Evolutionary conservation across 169 alveolate genomes (phyloP).

Genomic region (Plasmodium vinckei): DNA sequence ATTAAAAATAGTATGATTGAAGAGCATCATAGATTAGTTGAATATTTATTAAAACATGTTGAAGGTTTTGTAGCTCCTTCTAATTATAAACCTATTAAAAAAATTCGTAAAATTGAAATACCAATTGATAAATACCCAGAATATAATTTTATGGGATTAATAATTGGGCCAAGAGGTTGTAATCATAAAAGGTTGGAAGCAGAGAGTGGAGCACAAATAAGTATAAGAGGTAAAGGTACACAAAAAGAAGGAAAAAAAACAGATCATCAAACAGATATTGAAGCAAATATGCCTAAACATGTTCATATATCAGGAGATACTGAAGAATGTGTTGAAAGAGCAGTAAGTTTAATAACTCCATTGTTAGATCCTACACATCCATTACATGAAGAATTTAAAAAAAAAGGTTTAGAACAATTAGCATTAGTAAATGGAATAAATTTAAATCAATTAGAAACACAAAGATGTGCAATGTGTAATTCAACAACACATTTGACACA

Average conservation of each 20-base stretch:
- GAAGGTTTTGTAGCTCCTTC: constrained; percentile 92
- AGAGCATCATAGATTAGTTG: constrained; percentile 90
- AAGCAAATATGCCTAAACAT: constrained; percentile 92
- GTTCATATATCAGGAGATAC: constrained; percentile 89
- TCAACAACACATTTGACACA: constrained; percentile 87
- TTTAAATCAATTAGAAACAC: constrained; percentile 80
- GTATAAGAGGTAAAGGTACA: constrained; percentile 93
- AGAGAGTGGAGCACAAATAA: constrained; percentile 92
- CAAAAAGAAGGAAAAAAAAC: constrained; percentile 92
- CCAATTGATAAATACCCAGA: constrained; percentile 94
- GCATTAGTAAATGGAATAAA: constrained; percentile 90
- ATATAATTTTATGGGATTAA: constrained; percentile 94
- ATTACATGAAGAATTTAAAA: constrained; percentile 89
- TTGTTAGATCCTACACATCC: constrained; percentile 91
- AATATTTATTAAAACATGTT: constrained; percentile 88
- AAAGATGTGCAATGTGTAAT: constrained; percentile 88
- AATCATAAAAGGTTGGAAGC: constrained; percentile 94
- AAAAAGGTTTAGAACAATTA: constrained; percentile 89
- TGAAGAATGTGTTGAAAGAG: constrained; percentile 87
- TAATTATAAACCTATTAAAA: constrained; percentile 91
- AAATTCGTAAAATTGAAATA: constrained; percentile 87
- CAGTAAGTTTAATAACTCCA: constrained; percentile 90
- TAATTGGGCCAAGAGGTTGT: constrained; percentile 96
- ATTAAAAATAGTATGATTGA: constrained; percentile 90
- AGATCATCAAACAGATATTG: constrained; percentile 91